Percentiles rank a stretch among this genome's conserved stretches.
phyloP scores from a whole-genome alignment of 148 eudicot genomes.

The Persicaria maculosa region DNA sequence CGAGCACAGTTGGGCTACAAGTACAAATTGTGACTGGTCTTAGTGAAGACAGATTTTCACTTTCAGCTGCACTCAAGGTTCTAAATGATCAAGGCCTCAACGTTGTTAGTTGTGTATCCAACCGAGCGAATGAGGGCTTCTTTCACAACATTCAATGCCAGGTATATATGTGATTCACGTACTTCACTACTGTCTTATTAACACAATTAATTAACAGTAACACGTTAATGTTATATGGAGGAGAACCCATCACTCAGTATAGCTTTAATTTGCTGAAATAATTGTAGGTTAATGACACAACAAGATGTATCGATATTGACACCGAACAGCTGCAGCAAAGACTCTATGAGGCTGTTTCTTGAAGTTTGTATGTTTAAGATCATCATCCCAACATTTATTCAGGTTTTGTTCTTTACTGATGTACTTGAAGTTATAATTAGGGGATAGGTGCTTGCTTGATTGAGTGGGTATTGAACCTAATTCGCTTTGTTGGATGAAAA shows the following conservation, averaged over 20 bases:
- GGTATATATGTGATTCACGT: constrained; percentile 15
- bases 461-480: neutral
- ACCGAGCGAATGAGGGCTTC: constrained; percentile 9
- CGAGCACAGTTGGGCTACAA: constrained; percentile 17
- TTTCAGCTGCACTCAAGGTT: constrained; percentile 19
- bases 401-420: neutral
- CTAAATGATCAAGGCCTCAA: constrained; percentile 24
- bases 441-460: neutral
- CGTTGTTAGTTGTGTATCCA: constrained; percentile 23
- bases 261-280: neutral
- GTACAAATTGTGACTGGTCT: constrained; percentile 15
- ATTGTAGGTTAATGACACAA: constrained; percentile 16
- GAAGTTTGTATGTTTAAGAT: neutral
- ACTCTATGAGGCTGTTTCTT: constrained; percentile 13
- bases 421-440: neutral
- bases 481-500: neutral
- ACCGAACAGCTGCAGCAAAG: constrained; percentile 19
- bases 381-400: neutral
- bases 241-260: no score
- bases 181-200: neutral
- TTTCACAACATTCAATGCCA: constrained; percentile 24
- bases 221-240: neutral
- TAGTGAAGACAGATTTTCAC: constrained; percentile 12
- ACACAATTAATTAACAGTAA: neutral
- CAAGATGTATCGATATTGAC: constrained; percentile 13